These are phyloP conservation scores for Wickerhamiella slavikovae DNA, from an alignment of 805 yeast genomes.

Conservation along the genomic window DNA sequence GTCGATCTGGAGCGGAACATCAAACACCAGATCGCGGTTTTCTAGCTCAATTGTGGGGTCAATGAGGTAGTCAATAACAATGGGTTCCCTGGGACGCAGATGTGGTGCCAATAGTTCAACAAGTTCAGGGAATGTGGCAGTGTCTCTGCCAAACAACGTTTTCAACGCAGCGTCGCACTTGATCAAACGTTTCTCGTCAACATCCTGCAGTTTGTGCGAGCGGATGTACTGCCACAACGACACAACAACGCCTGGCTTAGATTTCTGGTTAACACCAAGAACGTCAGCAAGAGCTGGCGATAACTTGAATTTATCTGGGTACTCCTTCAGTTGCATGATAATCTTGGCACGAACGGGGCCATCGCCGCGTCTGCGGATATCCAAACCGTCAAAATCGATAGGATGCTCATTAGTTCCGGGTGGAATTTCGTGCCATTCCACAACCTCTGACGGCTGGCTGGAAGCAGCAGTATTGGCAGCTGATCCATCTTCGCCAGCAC, in stretches of 20 bases:
- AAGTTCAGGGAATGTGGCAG: slow-evolving; percentile 48
- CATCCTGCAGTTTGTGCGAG: slow-evolving; percentile 39
- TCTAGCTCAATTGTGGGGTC: slow-evolving; percentile 61
- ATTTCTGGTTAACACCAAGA: slow-evolving; percentile 56
- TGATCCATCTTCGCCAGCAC: slow-evolving; percentile 1
- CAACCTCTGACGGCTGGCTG: slow-evolving; percentile 17
- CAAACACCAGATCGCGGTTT: slow-evolving; percentile 55
- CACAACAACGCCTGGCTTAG: slow-evolving; percentile 71
- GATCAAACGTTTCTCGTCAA: slow-evolving; percentile 33
- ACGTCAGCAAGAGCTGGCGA: slow-evolving; percentile 47
- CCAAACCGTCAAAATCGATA: slow-evolving; percentile 70
- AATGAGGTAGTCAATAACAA: slow-evolving; percentile 52
- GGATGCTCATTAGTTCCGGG: slow-evolving; percentile 12
- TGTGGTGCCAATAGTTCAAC: slow-evolving; percentile 49
- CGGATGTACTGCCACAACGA: slow-evolving; percentile 60
- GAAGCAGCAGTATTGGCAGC: not conserved
- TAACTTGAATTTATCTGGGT: slow-evolving; percentile 44
- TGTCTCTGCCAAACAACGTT: slow-evolving; percentile 25
- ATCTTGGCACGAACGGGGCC: slow-evolving; percentile 46
- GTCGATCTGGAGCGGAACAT: slow-evolving; percentile 39
- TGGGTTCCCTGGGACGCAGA: slow-evolving; percentile 59
- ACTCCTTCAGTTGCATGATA: slow-evolving; percentile 63
- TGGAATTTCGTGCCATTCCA: slow-evolving; percentile 71
- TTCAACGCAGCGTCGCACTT: slow-evolving; percentile 29
- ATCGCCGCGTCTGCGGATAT: slow-evolving; percentile 60